Evolutionary conservation across 345 rosid genomes (phyloP).

Genomic region (Alliaria petiolata): DNA sequence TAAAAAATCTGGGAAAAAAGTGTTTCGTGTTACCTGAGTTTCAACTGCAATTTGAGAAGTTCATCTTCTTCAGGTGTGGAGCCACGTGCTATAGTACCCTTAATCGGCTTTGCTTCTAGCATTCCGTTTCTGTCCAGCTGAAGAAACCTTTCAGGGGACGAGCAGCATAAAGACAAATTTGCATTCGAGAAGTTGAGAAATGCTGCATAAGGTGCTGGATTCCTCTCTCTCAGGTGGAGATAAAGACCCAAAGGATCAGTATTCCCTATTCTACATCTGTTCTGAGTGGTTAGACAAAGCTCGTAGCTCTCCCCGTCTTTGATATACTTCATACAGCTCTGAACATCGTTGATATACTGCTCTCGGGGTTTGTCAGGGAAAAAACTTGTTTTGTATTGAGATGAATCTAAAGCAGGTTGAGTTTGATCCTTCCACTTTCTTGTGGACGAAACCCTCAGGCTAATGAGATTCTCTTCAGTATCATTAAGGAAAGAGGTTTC

Average conservation of each 20-base stretch:
- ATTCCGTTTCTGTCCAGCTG: conserved; percentile 61
- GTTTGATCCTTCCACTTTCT: conserved; percentile 30
- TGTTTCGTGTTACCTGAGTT: conserved; percentile 52
- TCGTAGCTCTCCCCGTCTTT: conserved; percentile 99
- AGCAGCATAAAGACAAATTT: conserved; percentile 67
- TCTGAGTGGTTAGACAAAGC: conserved; percentile 82
- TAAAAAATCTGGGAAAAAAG: neutral
- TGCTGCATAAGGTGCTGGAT: conserved; percentile 94
- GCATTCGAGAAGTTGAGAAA: conserved; percentile 83
- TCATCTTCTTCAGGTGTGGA: conserved; percentile 65
- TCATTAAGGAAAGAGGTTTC: conserved; percentile 57
- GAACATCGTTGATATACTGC: conserved; percentile 61
- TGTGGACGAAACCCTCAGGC: conserved; percentile 35
- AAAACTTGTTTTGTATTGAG: conserved; percentile 41
- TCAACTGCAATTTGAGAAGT: conserved; percentile 58
- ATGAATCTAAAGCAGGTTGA: conserved; percentile 16
- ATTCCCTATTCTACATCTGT: conserved; percentile 46
- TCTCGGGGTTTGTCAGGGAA: conserved; percentile 57
- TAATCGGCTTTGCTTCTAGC: conserved; percentile 87
- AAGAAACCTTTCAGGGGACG: conserved; percentile 95
- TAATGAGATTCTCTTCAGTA: conserved; percentile 55
- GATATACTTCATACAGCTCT: conserved; percentile 66
- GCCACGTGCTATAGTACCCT: conserved; percentile 90
- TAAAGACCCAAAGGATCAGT: conserved; percentile 73
- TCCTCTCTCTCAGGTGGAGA: conserved; percentile 73